Evolutionary conservation across 2,329 filamentous ascomycete genomes (phyloP).

Genomic region (Lachnellula arida): DNA sequence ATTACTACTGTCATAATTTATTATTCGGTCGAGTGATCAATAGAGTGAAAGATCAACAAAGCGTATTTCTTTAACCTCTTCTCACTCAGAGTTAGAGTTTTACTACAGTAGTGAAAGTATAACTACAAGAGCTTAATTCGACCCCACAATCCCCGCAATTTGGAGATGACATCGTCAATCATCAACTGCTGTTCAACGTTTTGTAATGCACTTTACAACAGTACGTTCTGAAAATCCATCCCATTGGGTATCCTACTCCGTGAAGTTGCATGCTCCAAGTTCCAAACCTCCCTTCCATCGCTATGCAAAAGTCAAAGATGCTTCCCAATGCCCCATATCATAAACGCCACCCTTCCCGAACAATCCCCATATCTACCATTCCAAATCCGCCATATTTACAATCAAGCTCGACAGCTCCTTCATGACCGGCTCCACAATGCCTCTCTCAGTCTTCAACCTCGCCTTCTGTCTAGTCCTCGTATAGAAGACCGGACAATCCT

Average conservation of each 20-base stretch:
- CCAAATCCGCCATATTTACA: constrained; percentile 21
- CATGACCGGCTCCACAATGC: constrained; percentile 38
- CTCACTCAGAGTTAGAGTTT: background rate
- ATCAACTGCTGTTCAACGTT: background rate
- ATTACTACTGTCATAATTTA: background rate
- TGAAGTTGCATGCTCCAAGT: background rate
- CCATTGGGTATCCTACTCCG: background rate
- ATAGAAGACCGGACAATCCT: constrained; percentile 92
- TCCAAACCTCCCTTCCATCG: background rate
- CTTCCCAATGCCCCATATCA: background rate
- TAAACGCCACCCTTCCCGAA: background rate
- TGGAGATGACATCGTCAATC: background rate
- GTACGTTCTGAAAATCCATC: background rate
- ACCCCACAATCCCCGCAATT: background rate
- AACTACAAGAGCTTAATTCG: background rate
- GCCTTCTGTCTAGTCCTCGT: constrained; percentile 60
- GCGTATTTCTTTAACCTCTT: background rate
- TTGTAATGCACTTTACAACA: no score
- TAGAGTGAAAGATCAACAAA: background rate
- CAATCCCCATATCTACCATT: constrained; percentile 24
- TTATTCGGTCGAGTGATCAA: background rate
- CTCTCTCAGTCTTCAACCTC: constrained; percentile 36
- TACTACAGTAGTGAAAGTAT: background rate
- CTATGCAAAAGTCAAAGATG: constrained; percentile 1
- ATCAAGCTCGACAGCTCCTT: constrained; percentile 34